Conservation (phyloP, 2,329 filamentous ascomycete genomes). For the Aspergillus hiratsukae region DNA sequence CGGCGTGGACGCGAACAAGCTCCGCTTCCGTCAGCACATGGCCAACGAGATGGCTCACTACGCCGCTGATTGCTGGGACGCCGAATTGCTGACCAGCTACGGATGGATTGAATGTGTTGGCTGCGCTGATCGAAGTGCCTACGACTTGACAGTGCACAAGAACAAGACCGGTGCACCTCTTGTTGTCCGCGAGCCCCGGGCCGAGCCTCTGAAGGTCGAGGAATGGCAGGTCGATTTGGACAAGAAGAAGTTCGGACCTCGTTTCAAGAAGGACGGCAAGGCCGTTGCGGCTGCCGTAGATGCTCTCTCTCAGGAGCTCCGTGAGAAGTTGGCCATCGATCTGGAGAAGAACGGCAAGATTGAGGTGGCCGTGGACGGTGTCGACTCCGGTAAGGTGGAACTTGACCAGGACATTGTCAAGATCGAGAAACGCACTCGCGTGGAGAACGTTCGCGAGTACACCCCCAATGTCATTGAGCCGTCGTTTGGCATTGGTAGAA, state of each 20-base stretch:
- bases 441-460: conserved; percentile 83
- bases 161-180: conserved; percentile 87
- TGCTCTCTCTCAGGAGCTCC: conserved; percentile 71
- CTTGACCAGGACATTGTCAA: conserved; percentile 73
- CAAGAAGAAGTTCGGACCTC: conserved; percentile 93
- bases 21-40: conserved; percentile 98
- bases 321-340: conserved; percentile 72
- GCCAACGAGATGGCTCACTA: conserved; percentile 88
- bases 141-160: conserved; percentile 86
- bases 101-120: conserved; percentile 99
- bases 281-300: conserved; percentile 75
- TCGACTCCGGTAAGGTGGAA: conserved; percentile 69
- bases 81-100: conserved; percentile 82
- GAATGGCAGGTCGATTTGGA: conserved; percentile 85
- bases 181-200: conserved; percentile 75
- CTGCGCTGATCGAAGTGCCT: conserved; percentile 91
- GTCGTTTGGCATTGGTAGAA: conserved; percentile 93
- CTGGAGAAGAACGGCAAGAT: conserved; percentile 72
- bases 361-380: conserved; percentile 65
- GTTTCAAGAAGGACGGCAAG: conserved; percentile 93
- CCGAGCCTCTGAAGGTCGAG: conserved; percentile 73
- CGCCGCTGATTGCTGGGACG: conserved; percentile 96
- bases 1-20: conserved; percentile 79
- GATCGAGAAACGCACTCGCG: conserved; percentile 77
- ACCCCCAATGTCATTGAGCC: conserved; percentile 96